Base-by-base conservation (phyloP, 257 asterid genomes). In the Fraxinus cuspidata region DNA sequence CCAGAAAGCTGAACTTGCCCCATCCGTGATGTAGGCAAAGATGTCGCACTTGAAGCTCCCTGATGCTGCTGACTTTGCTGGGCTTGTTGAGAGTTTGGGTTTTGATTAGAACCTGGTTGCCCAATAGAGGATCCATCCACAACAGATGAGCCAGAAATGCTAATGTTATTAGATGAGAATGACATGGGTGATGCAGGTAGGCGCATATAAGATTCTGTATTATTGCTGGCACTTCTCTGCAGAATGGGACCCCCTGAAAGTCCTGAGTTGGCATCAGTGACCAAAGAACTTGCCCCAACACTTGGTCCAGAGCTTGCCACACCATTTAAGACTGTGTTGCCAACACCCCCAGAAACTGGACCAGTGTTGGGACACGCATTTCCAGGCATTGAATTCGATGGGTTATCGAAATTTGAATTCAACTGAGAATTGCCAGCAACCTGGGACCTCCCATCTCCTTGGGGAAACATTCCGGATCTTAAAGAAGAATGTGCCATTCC, bases 171-270 rank as follows among this genome's bases (percentile, higher is more conserved):
- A 40, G 99, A 94, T 44, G 99, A 83, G 86, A 96, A 96, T 32
- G 99, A 93, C 88, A 96, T 84, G 74, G 99, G 99, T 21, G 99
- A 96, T 5, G 96, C 94, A 58, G 99, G 99, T 85, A 96, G 82
- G 40, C 97, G 92, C 99, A 90, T 88, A 83, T 96, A 93, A 64
- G 97, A 93, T 44, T 96, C 99, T 1, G 95, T 90, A 78, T 95
- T 95, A 66, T 85, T 80, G 86, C 99, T 95, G 37, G 92, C 97
- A 85, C 98, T 96, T 88, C 97, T 88, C 84, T 92, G 99, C 68
- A 90, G 82, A 79, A 88, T 87, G 73, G 97, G 98, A 74, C 97
- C 97, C 31, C 92, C 96, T 7, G 99, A 90, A 76, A 92, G 94
- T 63, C 94, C 98, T 4, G 99, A 96, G 84, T 96, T 96, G 51